These are phyloP conservation scores for Trichocladium uniseriatum DNA, from an alignment of 495 filamentous ascomycete genomes.

Conservation along the genomic window DNA sequence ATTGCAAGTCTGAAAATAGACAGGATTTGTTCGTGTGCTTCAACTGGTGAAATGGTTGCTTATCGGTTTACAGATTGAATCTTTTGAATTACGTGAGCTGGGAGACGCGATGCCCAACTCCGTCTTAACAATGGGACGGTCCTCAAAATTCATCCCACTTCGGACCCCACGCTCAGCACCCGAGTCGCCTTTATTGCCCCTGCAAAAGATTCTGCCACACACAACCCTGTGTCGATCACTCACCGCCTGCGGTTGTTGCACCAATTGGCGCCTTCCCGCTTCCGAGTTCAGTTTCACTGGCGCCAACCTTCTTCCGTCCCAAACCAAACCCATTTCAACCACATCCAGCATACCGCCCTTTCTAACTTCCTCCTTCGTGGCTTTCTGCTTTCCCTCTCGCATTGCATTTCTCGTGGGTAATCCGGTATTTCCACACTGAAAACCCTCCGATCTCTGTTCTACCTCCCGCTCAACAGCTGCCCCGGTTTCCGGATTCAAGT, in stretches of 20 bases:
- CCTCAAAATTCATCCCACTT: conserved; percentile 1
- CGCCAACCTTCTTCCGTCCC: background rate
- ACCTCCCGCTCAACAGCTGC: background rate
- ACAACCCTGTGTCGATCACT: background rate
- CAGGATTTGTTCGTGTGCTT: background rate
- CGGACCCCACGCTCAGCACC: background rate
- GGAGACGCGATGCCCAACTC: no score
- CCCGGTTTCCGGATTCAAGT: conserved; percentile 12
- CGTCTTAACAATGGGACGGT: no score
- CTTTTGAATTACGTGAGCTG: no score
- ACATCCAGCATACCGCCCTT: background rate
- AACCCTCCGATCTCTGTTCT: background rate
- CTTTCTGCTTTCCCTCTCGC: background rate
- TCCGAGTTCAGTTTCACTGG: background rate
- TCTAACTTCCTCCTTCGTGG: no score
- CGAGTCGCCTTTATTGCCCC: no score
- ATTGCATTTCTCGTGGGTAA: background rate
- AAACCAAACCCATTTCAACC: background rate
- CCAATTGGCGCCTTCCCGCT: background rate
- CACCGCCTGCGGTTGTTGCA: background rate
- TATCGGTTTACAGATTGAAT: no score
- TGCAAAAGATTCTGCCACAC: background rate
- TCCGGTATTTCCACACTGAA: conserved; percentile 2
- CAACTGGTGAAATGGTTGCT: background rate
- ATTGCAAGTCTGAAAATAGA: no score